Conservation (phyloP, 768 basidiomycete genomes). For the Cyclocybe aegerita region DNA sequence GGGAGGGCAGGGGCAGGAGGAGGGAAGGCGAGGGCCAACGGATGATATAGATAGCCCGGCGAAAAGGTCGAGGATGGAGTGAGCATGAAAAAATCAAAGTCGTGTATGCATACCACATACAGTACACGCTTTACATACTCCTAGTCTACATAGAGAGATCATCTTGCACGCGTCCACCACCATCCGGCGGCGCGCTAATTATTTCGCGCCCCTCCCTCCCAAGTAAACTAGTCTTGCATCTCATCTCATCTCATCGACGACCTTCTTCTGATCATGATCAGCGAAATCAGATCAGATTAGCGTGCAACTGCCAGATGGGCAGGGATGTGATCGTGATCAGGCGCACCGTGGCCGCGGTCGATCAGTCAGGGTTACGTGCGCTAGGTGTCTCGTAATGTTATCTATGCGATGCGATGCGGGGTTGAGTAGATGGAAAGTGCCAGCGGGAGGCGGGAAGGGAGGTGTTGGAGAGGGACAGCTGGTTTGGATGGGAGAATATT, state of each 20-base stretch:
- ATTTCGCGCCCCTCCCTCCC: background rate
- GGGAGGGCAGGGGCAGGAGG: constrained; percentile 7
- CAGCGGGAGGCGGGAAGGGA: no score
- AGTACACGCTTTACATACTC: background rate
- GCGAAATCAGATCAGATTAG: constrained; percentile 21
- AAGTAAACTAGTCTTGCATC: no score
- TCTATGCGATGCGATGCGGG: no score
- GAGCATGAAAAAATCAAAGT: no score
- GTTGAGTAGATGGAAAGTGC: no score
- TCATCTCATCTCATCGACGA: constrained; percentile 8
- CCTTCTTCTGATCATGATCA: constrained; percentile 34
- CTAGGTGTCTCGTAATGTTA: no score
- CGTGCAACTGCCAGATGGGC: background rate
- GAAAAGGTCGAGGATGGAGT: constrained; percentile 32
- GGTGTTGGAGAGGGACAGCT: no score
- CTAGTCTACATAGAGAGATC: no score
- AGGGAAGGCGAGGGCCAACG: constrained; percentile 3
- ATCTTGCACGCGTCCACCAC: background rate
- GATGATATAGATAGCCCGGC: constrained; percentile 25
- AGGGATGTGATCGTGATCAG: constrained; percentile 28
- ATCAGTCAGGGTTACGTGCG: constrained; percentile 21
- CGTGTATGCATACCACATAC: no score
- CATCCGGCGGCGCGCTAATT: background rate
- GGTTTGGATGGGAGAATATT: no score
- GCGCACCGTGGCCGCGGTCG: constrained; percentile 11